Percentiles rank a stretch among this genome's conserved stretches.
phyloP scores from a whole-genome alignment of 2,329 filamentous ascomycete genomes.

The Pseudocercospora fuligena region DNA sequence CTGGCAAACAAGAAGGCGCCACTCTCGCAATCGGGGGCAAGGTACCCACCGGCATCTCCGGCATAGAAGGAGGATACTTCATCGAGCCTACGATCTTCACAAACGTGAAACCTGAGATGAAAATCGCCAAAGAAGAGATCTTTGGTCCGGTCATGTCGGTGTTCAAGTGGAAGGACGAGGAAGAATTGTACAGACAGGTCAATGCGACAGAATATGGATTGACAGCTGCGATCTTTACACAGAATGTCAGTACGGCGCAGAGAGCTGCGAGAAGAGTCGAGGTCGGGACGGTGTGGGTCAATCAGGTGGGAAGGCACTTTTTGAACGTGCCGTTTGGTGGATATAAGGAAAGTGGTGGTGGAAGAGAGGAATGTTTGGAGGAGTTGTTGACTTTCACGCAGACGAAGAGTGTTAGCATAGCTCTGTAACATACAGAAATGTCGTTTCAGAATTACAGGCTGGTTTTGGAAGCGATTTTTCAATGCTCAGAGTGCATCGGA shows the following conservation, averaged over 20 bases:
- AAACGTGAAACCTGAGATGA: conserved; percentile 61
- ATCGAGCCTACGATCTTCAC: conserved; percentile 26
- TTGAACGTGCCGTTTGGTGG: conserved; percentile 30
- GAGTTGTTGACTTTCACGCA: conserved; percentile 27
- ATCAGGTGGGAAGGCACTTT: conserved; percentile 27
- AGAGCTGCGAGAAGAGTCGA: conserved; percentile 24
- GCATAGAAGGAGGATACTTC: neutral
- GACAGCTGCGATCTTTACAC: conserved; percentile 26
- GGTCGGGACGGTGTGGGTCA: conserved; percentile 27
- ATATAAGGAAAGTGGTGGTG: conserved; percentile 26
- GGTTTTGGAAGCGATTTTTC: neutral
- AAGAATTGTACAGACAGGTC: conserved; percentile 22
- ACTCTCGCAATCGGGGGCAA: neutral
- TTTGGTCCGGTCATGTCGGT: conserved; percentile 56
- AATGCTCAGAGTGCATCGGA: neutral
- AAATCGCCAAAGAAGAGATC: conserved; percentile 63
- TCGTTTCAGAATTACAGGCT: neutral
- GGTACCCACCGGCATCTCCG: conserved; percentile 56
- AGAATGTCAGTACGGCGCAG: conserved; percentile 23
- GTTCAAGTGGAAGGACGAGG: conserved; percentile 28
- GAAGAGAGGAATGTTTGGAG: conserved; percentile 28
- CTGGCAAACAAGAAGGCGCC: neutral
- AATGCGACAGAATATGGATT: conserved; percentile 31
- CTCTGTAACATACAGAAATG: neutral
- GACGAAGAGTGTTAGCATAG: conserved; percentile 27